Base-by-base conservation (phyloP, 805 yeast species). In the Kuraishia piskuri region DNA sequence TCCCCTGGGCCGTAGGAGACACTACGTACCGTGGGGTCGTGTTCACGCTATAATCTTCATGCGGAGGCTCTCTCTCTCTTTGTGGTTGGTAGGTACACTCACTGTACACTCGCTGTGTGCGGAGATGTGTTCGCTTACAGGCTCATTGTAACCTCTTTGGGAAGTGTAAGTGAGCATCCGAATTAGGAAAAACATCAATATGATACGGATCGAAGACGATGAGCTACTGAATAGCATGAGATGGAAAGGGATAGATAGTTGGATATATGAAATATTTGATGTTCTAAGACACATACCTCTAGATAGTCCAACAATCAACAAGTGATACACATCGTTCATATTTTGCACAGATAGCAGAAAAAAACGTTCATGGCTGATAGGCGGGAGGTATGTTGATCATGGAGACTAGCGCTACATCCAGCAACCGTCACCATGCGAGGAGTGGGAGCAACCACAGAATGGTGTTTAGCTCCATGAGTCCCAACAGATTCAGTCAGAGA, bases 391-490 rank as follows among this genome's bases (percentile, higher is more conserved):
- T 10, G 4, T 31, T 31, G 17, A 31, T 31, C 40, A 31, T 31
- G 40, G 40, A 31, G 40, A 31, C 40, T 12, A 31, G 40, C 40
- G 40, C 40, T 31, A 31, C 40, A 31, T n/a, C 40, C 40, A 31
- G 14, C 14, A 31, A 10, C 14, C 40, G 40, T 31, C 20, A 31
- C 55, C 20, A 56, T 51, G 48, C 48, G 46, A 25, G 48, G 53
- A 14, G 53, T 49, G 9, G 48, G 46, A 57, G 59, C 23, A 26
- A 47, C 46, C 69, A 66, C 48, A 56, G 70, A 46, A 57, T 67
- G 9, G 68, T 67, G 6, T 67, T 67, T 54, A 68, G 70, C 6
- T 61, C 60, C 45, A 54, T 63, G 46, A 64, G 67, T 44, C 70
- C 71, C 14, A 67, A 64, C 50, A 49, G 50, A 21, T 22, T 53